A percentile compares a stretch with the other conserved stretches of the same genome.
Conservation (phyloP, 495 filamentous ascomycete species). For the Penicillium bialowiezense region DNA sequence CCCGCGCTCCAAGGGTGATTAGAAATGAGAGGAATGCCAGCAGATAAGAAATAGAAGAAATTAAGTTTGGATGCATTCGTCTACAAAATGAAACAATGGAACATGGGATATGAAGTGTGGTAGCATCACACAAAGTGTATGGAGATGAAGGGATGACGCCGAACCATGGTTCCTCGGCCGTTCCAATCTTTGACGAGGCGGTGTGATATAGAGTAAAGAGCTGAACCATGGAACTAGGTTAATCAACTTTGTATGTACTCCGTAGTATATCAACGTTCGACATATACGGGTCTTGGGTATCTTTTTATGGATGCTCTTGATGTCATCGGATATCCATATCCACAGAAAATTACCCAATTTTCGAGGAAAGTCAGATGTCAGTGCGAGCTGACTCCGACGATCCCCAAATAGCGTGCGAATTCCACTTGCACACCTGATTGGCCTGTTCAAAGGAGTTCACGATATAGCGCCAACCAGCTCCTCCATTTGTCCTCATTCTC, state of each 20-base stretch:
- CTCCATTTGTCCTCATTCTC: not conserved
- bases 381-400: slow-evolving; percentile 25
- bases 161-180: slow-evolving; percentile 22
- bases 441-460: slow-evolving; percentile 6
- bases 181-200: not conserved
- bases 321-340: slow-evolving; percentile 3
- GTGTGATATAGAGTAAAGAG: slow-evolving; percentile 12
- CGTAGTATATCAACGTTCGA: not conserved
- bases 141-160: slow-evolving; percentile 18
- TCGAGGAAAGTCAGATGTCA: slow-evolving; percentile 32
- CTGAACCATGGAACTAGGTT: not conserved
- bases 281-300: too few relatives aligned
- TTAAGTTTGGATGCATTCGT: not conserved
- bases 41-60: not conserved
- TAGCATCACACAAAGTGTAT: too few relatives aligned
- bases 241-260: too few relatives aligned
- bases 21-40: too few relatives aligned
- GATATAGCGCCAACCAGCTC: slow-evolving; percentile 13
- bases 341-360: not conserved
- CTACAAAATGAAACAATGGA: not conserved
- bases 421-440: slow-evolving; percentile 13
- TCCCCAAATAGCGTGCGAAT: slow-evolving; percentile 16
- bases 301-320: not conserved
- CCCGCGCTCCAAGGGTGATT: slow-evolving; percentile 10
- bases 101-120: slow-evolving; percentile 14